Evolutionary conservation across 2,329 filamentous ascomycete species (phyloP).

Genomic region (Nemania sp.): DNA sequence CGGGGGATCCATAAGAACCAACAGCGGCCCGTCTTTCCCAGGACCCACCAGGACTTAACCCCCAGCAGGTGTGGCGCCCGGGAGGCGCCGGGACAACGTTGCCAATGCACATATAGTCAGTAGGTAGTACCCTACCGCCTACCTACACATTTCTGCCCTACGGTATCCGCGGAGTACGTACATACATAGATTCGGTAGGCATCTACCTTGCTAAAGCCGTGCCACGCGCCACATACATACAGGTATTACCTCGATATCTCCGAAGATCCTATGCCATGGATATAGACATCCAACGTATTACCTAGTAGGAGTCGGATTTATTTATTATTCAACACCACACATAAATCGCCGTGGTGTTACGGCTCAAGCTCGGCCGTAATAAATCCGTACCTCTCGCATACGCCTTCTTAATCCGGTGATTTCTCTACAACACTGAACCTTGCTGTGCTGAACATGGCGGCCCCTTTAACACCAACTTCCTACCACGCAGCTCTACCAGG

Average conservation of each 20-base stretch:
- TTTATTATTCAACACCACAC: no score
- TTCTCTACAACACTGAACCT: neutral
- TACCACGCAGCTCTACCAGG: neutral
- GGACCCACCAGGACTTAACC: neutral
- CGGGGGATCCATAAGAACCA: neutral
- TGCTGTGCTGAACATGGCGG: slow-evolving; percentile 28
- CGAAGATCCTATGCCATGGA: neutral
- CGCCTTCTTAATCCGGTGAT: neutral
- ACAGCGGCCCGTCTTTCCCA: slow-evolving; percentile 11
- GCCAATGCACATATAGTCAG: neutral
- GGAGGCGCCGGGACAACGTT: slow-evolving; percentile 11
- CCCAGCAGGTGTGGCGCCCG: slow-evolving; percentile 21
- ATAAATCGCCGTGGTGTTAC: slow-evolving; percentile 4
- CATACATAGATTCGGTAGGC: neutral
- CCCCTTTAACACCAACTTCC: neutral
- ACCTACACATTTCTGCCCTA: no score
- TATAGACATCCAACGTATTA: neutral
- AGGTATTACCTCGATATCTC: neutral
- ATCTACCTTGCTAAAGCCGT: neutral
- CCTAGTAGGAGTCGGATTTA: neutral
- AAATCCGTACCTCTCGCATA: neutral
- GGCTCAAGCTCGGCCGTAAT: neutral
- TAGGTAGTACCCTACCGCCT: neutral
- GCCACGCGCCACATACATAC: neutral
- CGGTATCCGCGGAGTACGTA: no score